Base-by-base conservation (phyloP, 2,329 filamentous ascomycete species). In the Alternaria infectoria region DNA sequence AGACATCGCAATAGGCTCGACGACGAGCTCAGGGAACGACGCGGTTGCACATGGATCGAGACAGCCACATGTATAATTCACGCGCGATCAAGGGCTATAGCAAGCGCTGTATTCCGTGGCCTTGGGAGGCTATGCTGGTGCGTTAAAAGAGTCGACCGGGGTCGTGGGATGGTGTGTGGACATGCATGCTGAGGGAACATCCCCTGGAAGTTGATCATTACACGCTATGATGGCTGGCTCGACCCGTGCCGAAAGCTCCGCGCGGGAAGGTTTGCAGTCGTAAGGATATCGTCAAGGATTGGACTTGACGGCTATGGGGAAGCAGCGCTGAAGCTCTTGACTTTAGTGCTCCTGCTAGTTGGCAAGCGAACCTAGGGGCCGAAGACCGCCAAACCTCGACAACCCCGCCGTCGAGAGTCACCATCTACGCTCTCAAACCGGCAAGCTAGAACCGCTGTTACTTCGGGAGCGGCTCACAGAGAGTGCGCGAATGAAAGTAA, bases 141-240 rank as follows among this genome's bases (percentile, higher is more conserved):
- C 45, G 23, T 28, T 9, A 8, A 45, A 50, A 44, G 28, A 50
- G 43, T 8, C 9, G 36, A 23, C 62, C 12, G 17, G 58, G 58
- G 45, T 55, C 25, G 26, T 49, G 28, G 21, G 49, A 40, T 59
- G 56, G 61, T 63, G 61, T 56, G 51, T n/a, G 40, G 52, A 32
- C 51, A n/a, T 50, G 56, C 56, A 63, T 63, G 26, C 47, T 21
- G 26, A 13, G n/a, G 8, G 11, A 13, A 30, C 6, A 50, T 50
- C 4, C n/a, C 19, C 26, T 30, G n/a, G 26, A 50, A 30, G n/a
- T 7, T 25, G 26, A 45, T 5, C 40, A 9, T 25, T 15, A 1
- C 23, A 28, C 36, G n/a, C 26, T 19, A 50, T 11, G 23, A 44
- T n/a, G 9, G 12, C 30, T 40, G 40, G 40, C 30, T 21, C 57